A percentile compares a stretch with the other conserved stretches of the same genome.
These are phyloP conservation scores for Microbotryum scabiosae DNA, from an alignment of 1,284 basidiomycete genomes.

Conservation along the genomic window DNA sequence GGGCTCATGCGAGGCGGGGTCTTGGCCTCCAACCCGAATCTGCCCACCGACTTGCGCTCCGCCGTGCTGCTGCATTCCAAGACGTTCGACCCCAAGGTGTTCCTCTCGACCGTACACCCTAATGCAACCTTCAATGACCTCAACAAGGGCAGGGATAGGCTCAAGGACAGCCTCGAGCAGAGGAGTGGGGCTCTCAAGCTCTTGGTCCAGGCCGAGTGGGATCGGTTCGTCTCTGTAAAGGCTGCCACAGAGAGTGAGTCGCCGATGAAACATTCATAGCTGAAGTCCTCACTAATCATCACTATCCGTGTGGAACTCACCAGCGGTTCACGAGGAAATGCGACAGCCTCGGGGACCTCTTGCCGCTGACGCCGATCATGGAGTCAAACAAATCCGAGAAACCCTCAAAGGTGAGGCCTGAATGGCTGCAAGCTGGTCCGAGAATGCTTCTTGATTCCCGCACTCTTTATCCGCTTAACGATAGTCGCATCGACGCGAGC, in stretches of 20 bases:
- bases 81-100: constrained; percentile 89
- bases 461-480: constrained; percentile 16
- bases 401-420: constrained; percentile 64
- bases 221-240: constrained; percentile 95
- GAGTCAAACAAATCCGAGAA: constrained; percentile 69
- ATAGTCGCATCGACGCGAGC: constrained; percentile 72
- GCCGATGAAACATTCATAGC: neutral
- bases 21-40: constrained; percentile 29
- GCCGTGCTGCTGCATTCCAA: constrained; percentile 75
- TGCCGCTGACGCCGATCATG: constrained; percentile 66
- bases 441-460: neutral
- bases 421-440: neutral
- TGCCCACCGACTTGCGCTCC: constrained; percentile 26
- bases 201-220: constrained; percentile 96
- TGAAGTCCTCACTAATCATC: neutral
- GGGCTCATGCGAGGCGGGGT: constrained; percentile 35
- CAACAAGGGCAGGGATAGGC: constrained; percentile 48
- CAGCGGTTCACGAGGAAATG: constrained; percentile 89
- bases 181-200: constrained; percentile 87
- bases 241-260: constrained; percentile 80
- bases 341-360: constrained; percentile 63
- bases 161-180: constrained; percentile 61
- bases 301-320: too few species aligned
- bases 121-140: constrained; percentile 93
- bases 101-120: constrained; percentile 84